Evolutionary conservation across 2,329 filamentous ascomycete genomes (phyloP), one percentile per base, ranked within the genome.

Genomic region (Chaetomium olivaceum): DNA sequence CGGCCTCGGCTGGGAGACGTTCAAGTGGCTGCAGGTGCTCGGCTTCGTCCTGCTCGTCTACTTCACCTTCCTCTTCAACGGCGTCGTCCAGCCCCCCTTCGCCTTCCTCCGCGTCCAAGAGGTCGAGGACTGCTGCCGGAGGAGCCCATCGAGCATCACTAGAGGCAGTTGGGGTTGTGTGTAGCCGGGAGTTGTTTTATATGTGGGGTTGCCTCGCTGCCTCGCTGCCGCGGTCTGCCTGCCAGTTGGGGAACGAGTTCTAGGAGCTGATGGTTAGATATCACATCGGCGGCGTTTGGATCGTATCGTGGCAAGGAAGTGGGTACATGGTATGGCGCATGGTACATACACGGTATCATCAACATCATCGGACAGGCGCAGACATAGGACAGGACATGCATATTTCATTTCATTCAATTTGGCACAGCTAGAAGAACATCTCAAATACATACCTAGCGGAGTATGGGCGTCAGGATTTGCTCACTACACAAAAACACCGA

Each of bases 61-160:
- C 76, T 96, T 95, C 70, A 99, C 94, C 1, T 97, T 97, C 78
- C 77, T 98, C 51, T 98, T 98, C 83, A 98, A 98, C 78, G 93
- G 96, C 68, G 87, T 99, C 65, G 85, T 98, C n/a, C 83, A 87
- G 66, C 92, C 93, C 25, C 95, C 95, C 0, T 80, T 96, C 67
- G 86, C 87, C 76, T 86, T 85, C 61, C 89, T 93, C 39, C 83
- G 83, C 63, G 78, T 84, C 19, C 77, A 78, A 33, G 83, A 84
- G 69, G 80, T 88, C 23, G 83, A 87, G 68, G 86, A 89, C 78
- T 96, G 31, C 81, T 96, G 8, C 90, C 91, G 0, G 92, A 96
- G 76, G 91, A 93, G 67, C 92, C 91, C 0, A 91, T 96, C 68
- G 92, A 96, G 79, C 91, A 95, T 67, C 75, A 72, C 67, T 74